Conservation (phyloP, 176 grass and related monocot species). For the Carex cristatella region DNA sequence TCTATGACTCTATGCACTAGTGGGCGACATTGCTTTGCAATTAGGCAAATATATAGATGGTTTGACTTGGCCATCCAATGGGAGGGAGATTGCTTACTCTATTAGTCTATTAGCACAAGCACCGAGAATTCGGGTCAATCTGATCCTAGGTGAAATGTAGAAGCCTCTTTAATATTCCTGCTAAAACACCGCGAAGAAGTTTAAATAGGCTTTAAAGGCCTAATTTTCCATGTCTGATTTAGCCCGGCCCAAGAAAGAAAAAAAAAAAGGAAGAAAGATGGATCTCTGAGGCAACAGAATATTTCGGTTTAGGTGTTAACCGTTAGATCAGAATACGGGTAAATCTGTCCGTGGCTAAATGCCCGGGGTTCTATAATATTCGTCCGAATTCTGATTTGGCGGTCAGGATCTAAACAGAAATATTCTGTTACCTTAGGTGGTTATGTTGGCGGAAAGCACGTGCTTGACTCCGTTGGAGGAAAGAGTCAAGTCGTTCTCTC, state of each 20-base stretch:
- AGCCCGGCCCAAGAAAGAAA: not conserved
- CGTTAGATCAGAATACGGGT: too few species aligned
- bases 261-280: too few species aligned
- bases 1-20: not conserved
- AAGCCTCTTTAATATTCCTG: too few species aligned
- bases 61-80: not conserved
- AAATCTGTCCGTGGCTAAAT: too few species aligned
- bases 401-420: too few species aligned
- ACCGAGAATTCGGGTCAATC: not conserved
- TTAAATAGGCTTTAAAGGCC: not conserved
- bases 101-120: not conserved
- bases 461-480: not conserved
- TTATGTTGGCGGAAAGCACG: not conserved
- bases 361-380: too few species aligned
- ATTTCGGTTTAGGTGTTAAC: too few species aligned
- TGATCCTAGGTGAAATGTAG: too few species aligned
- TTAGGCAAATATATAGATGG: not conserved
- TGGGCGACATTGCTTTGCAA: not conserved
- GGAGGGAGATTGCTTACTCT: not conserved
- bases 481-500: constrained; percentile 15
- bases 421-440: too few species aligned
- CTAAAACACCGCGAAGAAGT: not conserved
- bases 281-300: too few species aligned
- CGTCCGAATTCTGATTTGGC: too few species aligned
- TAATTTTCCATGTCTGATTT: not conserved